Evolutionary conservation across 2,329 filamentous ascomycete genomes (phyloP), one percentile per base, ranked within the genome.

Genomic region (Lecanicillium sp.): DNA sequence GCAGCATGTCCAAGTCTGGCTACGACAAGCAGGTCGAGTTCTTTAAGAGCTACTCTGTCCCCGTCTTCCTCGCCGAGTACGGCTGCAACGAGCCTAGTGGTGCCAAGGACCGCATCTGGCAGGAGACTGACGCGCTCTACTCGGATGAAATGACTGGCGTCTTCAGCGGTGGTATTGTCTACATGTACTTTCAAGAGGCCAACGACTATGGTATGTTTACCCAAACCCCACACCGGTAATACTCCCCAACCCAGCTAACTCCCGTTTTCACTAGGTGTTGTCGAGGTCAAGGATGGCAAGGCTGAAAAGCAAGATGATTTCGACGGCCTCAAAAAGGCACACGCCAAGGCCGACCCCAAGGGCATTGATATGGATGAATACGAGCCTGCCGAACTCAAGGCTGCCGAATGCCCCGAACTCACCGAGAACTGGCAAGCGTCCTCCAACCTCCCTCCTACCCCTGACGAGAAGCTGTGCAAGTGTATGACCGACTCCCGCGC

Each of bases 31-130:
- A 90, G 60, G 88, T 88, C 51, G 63, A 85, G 48, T 90, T 95
- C 67, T 98, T 95, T 70, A 62, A 71, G 43, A 78, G 82, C 58
- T 98, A 92, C 73, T 86, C 85, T 9, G 86, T 96, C 3, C 92
- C 92, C 33, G 85, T 88, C 54, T 98, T 98, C 80, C 95, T 98
- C 60, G 92, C 92, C 48, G 92, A 98, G 68, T 98, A 98, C 57
- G 92, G 92, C 52, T 98, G 92, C 80, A 96, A 94, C 68, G 70
- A 69, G 64, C 57, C 63, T 31, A 54, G 59, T 41, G 75, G 75
- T 40, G 69, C 71, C 25, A 70, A 73, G 31, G 78, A 75, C 44
- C 86, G 92, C 65, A 71, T 75, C 44, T 98, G 94, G 67, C 77
- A 84, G 44, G 94, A 98, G 61, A 89, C 94, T 31, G 70, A 66